These are phyloP conservation scores for Fusarium veterinarium DNA, from an alignment of 2,329 filamentous ascomycete genomes.

Conservation along the genomic window DNA sequence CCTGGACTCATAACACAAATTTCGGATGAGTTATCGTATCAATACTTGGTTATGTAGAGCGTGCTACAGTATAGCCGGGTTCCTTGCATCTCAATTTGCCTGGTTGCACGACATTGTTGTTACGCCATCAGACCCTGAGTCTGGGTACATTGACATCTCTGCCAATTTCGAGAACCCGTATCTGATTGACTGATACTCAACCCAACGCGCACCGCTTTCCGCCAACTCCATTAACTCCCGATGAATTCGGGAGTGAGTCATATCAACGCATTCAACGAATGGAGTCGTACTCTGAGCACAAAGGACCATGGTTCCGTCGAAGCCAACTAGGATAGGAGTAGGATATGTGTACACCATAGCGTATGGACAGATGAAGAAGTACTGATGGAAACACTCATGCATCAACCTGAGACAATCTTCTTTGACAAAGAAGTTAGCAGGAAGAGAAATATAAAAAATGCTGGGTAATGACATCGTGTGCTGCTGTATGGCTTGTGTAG, in stretches of 20 bases:
- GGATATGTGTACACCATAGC: background rate
- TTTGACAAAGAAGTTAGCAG: background rate
- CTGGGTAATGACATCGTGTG: background rate
- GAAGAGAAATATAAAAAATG: background rate
- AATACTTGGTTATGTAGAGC: background rate
- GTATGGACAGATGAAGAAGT: background rate
- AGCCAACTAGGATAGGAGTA: conserved; percentile 9
- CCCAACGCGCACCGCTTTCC: conserved; percentile 14
- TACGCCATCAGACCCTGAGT: background rate
- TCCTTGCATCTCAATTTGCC: background rate
- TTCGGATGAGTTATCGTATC: background rate
- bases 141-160: no score
- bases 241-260: background rate
- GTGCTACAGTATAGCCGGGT: background rate
- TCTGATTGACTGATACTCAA: conserved; percentile 10
- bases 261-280: background rate
- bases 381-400: background rate
- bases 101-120: background rate
- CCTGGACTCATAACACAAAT: background rate
- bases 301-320: background rate
- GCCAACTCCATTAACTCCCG: conserved; percentile 18
- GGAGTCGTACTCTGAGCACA: background rate
- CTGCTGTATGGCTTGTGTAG: background rate
- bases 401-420: conserved; percentile 4
- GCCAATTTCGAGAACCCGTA: background rate